Conservation (phyloP, 2,329 filamentous ascomycete species). For the Diaporthe nobilis region DNA sequence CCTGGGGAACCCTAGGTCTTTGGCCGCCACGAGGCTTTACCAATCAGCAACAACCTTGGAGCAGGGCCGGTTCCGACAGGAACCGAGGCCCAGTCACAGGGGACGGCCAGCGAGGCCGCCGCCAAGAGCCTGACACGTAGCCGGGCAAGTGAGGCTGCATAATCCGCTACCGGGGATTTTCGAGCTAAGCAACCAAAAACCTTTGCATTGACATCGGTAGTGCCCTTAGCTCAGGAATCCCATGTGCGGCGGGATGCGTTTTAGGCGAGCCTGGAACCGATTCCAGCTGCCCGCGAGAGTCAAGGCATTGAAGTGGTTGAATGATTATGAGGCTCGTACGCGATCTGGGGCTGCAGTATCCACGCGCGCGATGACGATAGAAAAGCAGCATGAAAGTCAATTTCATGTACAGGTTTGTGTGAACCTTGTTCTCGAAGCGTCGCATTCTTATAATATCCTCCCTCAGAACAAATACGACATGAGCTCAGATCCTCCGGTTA, state of each 20-base stretch:
- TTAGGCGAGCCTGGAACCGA: not conserved
- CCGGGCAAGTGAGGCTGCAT: constrained; percentile 26
- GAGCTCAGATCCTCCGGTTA: not conserved
- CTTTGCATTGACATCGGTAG: constrained; percentile 16
- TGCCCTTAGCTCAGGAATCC: constrained; percentile 28
- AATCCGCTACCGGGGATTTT: constrained; percentile 16
- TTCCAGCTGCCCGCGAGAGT: not conserved
- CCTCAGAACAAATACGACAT: not conserved
- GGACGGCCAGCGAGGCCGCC: constrained; percentile 2
- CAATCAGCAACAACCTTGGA: constrained; percentile 32
- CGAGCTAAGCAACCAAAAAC: constrained; percentile 13
- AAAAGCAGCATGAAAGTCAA: constrained; percentile 27
- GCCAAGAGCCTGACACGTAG: constrained; percentile 32
- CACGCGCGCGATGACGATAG: constrained; percentile 19
- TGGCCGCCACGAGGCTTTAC: constrained; percentile 3
- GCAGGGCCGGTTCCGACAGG: not conserved
- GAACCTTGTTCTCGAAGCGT: not conserved
- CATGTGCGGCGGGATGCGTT: constrained; percentile 31
- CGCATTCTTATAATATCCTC: not conserved
- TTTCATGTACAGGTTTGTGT: not conserved
- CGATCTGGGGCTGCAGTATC: constrained; percentile 4
- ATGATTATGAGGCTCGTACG: not conserved
- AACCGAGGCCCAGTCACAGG: constrained; percentile 18
- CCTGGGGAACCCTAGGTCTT: constrained; percentile 3
- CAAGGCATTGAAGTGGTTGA: constrained; percentile 14